phyloP scores from a whole-genome alignment of 2,329 filamentous ascomycete genomes.

The Cercospora nicotianae region DNA sequence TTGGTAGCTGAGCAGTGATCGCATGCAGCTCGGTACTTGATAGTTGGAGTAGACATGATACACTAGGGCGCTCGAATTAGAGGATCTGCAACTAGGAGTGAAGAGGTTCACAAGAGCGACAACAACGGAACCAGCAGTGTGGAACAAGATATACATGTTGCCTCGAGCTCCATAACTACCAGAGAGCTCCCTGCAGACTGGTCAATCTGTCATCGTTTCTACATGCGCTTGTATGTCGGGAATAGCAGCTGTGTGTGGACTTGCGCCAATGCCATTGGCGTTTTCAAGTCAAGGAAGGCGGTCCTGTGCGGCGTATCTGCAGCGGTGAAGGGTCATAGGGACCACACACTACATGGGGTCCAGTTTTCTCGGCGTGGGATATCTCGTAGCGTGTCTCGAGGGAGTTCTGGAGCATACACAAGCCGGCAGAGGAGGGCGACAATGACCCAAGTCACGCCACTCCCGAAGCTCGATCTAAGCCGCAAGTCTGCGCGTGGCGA shows the following conservation, averaged over 20 bases:
- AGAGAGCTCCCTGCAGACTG: neutral
- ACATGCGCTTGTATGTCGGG: neutral
- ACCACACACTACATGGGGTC: neutral
- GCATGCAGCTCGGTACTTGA: slow-evolving; percentile 29
- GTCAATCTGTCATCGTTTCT: neutral
- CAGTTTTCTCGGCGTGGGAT: neutral
- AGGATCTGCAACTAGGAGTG: neutral
- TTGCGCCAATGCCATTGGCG: neutral
- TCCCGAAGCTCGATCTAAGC: neutral
- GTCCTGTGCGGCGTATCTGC: neutral
- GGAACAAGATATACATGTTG: neutral
- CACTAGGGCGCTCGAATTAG: neutral
- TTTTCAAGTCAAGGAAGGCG: neutral
- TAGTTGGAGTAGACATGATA: slow-evolving; percentile 14
- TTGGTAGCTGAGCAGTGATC: slow-evolving; percentile 29
- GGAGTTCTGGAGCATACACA: neutral
- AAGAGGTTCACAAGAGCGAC: neutral
- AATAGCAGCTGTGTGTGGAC: neutral
- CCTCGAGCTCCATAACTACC: neutral
- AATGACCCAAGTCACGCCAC: slow-evolving; percentile 7
- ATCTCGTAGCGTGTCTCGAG: neutral
- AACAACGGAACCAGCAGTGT: neutral
- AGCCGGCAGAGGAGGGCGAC: neutral
- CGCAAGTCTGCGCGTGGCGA: neutral
- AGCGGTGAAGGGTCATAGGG: neutral